Conservation (phyloP, 2,329 filamentous ascomycete genomes). For the Fusarium sp. region DNA sequence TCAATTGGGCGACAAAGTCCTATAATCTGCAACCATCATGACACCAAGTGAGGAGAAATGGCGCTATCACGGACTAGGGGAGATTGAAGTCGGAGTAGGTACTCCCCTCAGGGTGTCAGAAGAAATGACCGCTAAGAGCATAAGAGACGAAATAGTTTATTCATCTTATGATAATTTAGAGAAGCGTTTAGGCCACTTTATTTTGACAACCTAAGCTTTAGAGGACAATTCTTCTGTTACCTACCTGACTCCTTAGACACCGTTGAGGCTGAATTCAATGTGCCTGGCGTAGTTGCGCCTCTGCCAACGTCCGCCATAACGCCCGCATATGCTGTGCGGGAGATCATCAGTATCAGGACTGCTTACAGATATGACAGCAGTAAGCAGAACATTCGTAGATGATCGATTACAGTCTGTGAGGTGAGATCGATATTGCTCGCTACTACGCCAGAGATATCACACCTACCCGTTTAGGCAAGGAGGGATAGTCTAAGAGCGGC, state of each 20-base stretch:
- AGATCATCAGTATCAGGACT: constrained; percentile 72
- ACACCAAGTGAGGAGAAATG: neutral
- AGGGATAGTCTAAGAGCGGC: neutral
- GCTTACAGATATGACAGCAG: constrained; percentile 58
- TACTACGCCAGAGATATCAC: neutral
- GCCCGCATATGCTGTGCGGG: constrained; percentile 65
- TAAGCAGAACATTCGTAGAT: neutral
- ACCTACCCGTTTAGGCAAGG: constrained; percentile 15
- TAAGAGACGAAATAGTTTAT: too few relatives aligned
- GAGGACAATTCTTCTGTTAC: too few relatives aligned
- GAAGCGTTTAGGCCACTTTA: too few relatives aligned
- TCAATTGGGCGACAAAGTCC: constrained; percentile 41
- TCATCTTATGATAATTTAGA: too few relatives aligned
- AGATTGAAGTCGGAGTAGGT: constrained; percentile 53
- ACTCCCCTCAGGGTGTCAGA: too few relatives aligned
- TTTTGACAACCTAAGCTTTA: too few relatives aligned
- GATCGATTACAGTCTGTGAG: neutral
- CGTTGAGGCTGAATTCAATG: constrained; percentile 68
- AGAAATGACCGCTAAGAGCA: too few relatives aligned
- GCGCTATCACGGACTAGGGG: neutral
- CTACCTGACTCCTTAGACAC: constrained; percentile 60
- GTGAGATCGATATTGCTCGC: neutral
- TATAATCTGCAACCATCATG: constrained; percentile 54
- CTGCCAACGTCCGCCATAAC: constrained; percentile 63
- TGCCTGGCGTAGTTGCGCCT: constrained; percentile 68